phyloP scores from a whole-genome alignment of 129 eudicot genomes.

The Escallonia rubra region DNA sequence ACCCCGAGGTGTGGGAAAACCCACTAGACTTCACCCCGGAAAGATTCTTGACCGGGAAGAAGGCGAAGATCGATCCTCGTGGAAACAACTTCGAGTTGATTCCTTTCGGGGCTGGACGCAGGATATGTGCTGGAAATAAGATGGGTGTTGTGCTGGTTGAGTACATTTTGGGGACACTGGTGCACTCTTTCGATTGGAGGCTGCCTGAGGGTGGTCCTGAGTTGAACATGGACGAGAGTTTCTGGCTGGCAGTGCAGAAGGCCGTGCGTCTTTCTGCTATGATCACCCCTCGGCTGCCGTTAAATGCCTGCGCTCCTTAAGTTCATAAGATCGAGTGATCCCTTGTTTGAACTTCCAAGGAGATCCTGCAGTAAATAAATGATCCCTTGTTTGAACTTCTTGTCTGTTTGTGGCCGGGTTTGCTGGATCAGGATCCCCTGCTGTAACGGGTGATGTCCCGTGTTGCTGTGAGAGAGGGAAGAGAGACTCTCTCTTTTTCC shows the following conservation, averaged over 20 bases:
- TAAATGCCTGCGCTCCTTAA: background rate
- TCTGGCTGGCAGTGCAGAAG: slow-evolving; percentile 15
- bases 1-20: slow-evolving; percentile 34
- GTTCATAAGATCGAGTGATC: no score
- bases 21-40: slow-evolving; percentile 42
- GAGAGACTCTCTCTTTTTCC: no score
- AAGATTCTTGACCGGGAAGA: slow-evolving; percentile 25
- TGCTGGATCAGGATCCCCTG: no score
- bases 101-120: slow-evolving; percentile 47
- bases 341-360: no score
- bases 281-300: slow-evolving; percentile 7
- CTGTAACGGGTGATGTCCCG: no score
- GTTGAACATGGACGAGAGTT: slow-evolving; percentile 15
- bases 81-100: slow-evolving; percentile 35
- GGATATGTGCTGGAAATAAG: slow-evolving; percentile 35
- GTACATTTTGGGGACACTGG: slow-evolving; percentile 35
- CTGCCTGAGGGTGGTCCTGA: background rate
- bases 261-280: slow-evolving; percentile 9
- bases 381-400: no score
- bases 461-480: no score
- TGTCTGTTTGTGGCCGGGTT: no score
- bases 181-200: slow-evolving; percentile 41
- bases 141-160: slow-evolving; percentile 27
- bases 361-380: no score
- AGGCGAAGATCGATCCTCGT: slow-evolving; percentile 22